Base-by-base conservation (phyloP, 306 rosid genomes). In the Sicyos baderoa region DNA sequence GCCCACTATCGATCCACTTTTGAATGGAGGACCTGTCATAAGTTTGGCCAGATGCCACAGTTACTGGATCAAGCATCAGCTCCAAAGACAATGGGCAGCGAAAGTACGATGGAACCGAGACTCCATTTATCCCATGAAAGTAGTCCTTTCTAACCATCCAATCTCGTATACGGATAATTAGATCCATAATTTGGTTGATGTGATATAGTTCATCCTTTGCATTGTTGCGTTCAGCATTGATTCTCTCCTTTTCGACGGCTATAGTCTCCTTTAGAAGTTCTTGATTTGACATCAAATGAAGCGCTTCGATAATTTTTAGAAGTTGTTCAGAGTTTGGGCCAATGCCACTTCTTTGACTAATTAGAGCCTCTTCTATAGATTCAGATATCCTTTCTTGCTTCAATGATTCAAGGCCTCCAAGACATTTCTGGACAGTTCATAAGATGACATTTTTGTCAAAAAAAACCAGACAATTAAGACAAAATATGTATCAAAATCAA, bases 11-110 rank as follows among this genome's bases (percentile, higher is more conserved):
- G 62, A 93, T 86, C 98, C 97, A 93, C 68, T 74, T 88, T 69
- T 89, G 93, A 69, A 93, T 86, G 61, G 97, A 85, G 18, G 76
- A 68, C 75, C 97, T 83, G 74, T 88, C 90, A 17, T 82, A 93
- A 56, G 98, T 93, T 78, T 93, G 98, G 74, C 98, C 97, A 4
- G 97, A 93, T 77, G 98, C 96, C 80, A 93, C 83, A 32, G 88
- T 93, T 55, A 89, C 98, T 32, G 98, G 97, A 82, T 93, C 97
- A 73, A 76, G 67, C 94, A 93, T 89, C 72, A 93, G 87, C 63
- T 93, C 94, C 68, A 86, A 72, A 9, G 98, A 93, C 75, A 93
- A 74, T 52, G 98, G 94, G 70, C 98, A 93, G 72, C 87, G 86
- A 72, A 93, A 93, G 79, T 89, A 93, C 13, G 91, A 22, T 65